These are phyloP conservation scores for Ceratobasidium sp. DNA, from an alignment of 1,284 basidiomycete genomes.

Conservation along the genomic window DNA sequence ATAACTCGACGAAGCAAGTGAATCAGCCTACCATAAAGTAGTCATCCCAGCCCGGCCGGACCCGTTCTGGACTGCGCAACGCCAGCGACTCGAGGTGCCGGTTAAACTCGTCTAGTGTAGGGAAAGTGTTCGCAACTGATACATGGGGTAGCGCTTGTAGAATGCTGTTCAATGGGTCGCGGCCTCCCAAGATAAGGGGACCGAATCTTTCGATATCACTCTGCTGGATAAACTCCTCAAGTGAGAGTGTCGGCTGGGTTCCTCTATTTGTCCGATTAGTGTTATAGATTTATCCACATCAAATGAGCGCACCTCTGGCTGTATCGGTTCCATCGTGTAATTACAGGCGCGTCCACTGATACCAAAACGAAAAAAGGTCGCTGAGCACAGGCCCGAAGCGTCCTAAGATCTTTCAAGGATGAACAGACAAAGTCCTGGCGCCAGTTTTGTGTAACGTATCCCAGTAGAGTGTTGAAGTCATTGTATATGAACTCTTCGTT, in stretches of 20 bases:
- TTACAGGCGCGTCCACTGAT: slow-evolving; percentile 83
- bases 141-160: slow-evolving; percentile 40
- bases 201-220: slow-evolving; percentile 70
- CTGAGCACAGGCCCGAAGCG: slow-evolving; percentile 76
- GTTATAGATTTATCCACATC: slow-evolving; percentile 45
- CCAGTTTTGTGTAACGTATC: slow-evolving; percentile 86
- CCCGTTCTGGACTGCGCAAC: slow-evolving; percentile 70
- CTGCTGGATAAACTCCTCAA: slow-evolving; percentile 70
- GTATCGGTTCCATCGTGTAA: slow-evolving; percentile 51
- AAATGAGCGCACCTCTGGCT: slow-evolving; percentile 6
- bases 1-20: not conserved
- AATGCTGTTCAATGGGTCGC: slow-evolving; percentile 43
- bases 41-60: slow-evolving; percentile 89
- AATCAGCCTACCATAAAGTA: slow-evolving; percentile 84
- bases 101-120: slow-evolving; percentile 62
- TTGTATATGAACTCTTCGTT: slow-evolving; percentile 52
- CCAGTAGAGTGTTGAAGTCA: slow-evolving; percentile 65
- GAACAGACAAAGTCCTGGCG: slow-evolving; percentile 78
- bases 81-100: slow-evolving; percentile 71
- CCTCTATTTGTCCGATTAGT: slow-evolving; percentile 30
- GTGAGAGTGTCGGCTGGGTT: slow-evolving; percentile 50
- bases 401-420: slow-evolving; percentile 66
- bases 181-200: slow-evolving; percentile 47
- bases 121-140: slow-evolving; percentile 64
- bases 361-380: slow-evolving; percentile 92